Conservation (phyloP, 495 filamentous ascomycete genomes). For the Neurospora sp. region DNA sequence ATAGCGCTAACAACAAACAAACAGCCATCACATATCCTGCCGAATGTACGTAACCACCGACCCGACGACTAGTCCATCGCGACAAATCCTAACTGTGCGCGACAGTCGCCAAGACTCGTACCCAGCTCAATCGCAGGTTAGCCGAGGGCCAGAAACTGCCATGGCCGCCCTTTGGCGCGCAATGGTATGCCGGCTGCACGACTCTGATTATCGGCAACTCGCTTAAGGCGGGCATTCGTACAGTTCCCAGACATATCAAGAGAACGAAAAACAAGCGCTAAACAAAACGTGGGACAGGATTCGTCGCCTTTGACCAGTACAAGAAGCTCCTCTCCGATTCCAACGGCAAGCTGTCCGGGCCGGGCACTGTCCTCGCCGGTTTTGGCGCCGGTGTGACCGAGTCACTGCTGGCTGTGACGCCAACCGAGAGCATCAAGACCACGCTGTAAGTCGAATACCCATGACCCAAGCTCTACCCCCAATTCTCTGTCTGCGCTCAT, state of each 20-base stretch:
- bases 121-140: slow-evolving; percentile 83
- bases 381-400: slow-evolving; percentile 94
- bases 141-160: slow-evolving; percentile 77
- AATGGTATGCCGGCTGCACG: slow-evolving; percentile 98
- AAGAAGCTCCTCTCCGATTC: slow-evolving; percentile 74
- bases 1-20: slow-evolving; percentile 7
- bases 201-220: slow-evolving; percentile 96
- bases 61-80: not conserved
- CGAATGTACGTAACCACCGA: slow-evolving; percentile 54
- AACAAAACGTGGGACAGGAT: slow-evolving; percentile 43
- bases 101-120: slow-evolving; percentile 81
- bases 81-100: not conserved
- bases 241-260: slow-evolving; percentile 16
- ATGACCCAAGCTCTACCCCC: no score
- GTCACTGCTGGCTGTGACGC: slow-evolving; percentile 86
- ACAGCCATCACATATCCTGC: slow-evolving; percentile 96
- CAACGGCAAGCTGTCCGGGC: slow-evolving; percentile 81
- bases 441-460: slow-evolving; percentile 48
- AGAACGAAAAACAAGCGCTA: not conserved
- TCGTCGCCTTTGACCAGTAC: slow-evolving; percentile 92
- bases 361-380: slow-evolving; percentile 81
- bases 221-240: slow-evolving; percentile 88
- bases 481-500: not conserved
- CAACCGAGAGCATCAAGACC: slow-evolving; percentile 97
- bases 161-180: slow-evolving; percentile 84